Base-by-base conservation (phyloP, 1,284 basidiomycete genomes). In the Naganishia albida region DNA sequence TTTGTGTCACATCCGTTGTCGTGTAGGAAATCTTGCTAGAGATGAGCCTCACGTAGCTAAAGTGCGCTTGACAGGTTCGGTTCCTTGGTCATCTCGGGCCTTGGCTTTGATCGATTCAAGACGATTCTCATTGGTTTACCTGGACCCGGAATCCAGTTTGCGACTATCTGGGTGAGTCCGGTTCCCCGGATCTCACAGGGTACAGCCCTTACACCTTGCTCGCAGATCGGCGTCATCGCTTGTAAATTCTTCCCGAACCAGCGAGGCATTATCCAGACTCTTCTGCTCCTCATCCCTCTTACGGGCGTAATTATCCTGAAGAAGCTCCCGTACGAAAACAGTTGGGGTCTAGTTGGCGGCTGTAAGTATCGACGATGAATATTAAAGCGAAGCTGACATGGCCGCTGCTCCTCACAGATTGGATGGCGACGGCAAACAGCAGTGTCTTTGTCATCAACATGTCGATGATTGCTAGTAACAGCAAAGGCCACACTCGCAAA, bases 401-500 rank as follows among this genome's bases (percentile, higher is more conserved):
- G 18, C 42, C n/a, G 16, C 16, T 18, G 6, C 16, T 4, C 16
- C 42, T 20, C 7, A 20, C 13, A 43, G 34, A 55, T 30, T 68
- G 67, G 67, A 46, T 68, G 6, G 67, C 60, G 1, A 68, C 67
- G 0, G 44, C 43, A 18, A 68, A 68, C 44, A 49, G 42, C 7
- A 51, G 39, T n/a, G 50, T 66, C 7, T 68, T 63, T 18, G 51
- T 63, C 7, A 43, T 65, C 49, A 65, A 68, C 55, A 44, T 68
- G 50, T 44, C 43, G 1, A 18, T 53, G 40, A 65, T 68, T n/a
- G 51, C 55, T 1, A 43, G 43, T 2, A 68, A 65, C 64, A 42
- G 50, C 55, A 65, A 65, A 48, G 67, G 67, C 0, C 64, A 65
- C 44, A 64, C 67, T 12, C 54, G 67, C 38, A 65, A 65, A 42